phyloP scores from a whole-genome alignment of 805 yeast species.

The Candida gorgasii region DNA sequence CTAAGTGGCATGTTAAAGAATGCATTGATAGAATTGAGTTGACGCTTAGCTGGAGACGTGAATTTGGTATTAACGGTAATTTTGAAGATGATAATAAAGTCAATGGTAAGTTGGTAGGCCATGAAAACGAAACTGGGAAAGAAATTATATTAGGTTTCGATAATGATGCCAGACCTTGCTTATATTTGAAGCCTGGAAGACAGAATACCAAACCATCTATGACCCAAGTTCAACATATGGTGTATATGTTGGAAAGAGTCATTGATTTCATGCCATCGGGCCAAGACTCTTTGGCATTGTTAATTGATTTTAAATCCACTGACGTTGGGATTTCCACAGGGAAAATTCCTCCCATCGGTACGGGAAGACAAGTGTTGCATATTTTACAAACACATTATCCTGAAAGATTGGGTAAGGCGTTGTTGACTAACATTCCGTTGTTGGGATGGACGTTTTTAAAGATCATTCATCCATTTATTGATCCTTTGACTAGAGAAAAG shows the following conservation, averaged over 20 bases:
- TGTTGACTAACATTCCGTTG: conserved; percentile 91
- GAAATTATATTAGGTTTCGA: conserved; percentile 91
- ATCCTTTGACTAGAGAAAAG: conserved; percentile 92
- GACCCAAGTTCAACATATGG: conserved; percentile 94
- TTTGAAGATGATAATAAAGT: conserved; percentile 48
- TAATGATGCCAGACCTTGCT: conserved; percentile 85
- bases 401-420: conserved; percentile 91
- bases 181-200: conserved; percentile 90
- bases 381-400: conserved; percentile 97
- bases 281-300: conserved; percentile 87
- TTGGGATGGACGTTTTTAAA: conserved; percentile 90
- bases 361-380: conserved; percentile 88
- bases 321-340: conserved; percentile 58
- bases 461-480: conserved; percentile 92
- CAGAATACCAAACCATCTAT: conserved; percentile 91
- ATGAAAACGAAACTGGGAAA: conserved; percentile 89
- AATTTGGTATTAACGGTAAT: conserved; percentile 63
- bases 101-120: conserved; percentile 53
- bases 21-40: conserved; percentile 74
- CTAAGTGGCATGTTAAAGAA: conserved; percentile 79
- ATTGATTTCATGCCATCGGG: conserved; percentile 96
- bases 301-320: conserved; percentile 89
- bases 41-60: conserved; percentile 91
- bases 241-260: conserved; percentile 87
- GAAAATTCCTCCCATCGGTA: conserved; percentile 84